A percentile compares a stretch with the other conserved stretches of the same genome.
Conservation (phyloP, 371 early-diverging fungal species). For the Haplosporangium sp. region DNA sequence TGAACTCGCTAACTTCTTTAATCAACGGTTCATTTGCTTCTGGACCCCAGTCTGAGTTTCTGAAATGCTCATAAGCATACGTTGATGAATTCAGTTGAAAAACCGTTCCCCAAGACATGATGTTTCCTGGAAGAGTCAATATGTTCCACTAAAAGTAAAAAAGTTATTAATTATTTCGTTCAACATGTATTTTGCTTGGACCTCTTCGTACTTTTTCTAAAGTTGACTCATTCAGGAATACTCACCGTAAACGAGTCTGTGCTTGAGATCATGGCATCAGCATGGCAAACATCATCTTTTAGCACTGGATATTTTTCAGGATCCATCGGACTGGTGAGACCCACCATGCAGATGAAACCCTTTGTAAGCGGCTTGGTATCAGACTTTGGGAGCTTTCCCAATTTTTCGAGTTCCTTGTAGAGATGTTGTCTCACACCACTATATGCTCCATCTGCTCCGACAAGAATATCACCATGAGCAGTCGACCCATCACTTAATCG, state of each 20-base stretch:
- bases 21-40: neutral
- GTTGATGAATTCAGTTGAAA: no score
- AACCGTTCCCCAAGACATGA: no score
- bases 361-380: neutral
- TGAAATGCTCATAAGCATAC: neutral
- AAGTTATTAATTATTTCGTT: no score
- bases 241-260: no score
- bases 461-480: neutral
- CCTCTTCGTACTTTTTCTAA: neutral
- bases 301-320: neutral
- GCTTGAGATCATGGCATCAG: no score
- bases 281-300: neutral
- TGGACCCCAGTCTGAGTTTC: neutral
- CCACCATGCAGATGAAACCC: neutral
- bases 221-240: neutral
- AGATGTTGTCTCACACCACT: neutral
- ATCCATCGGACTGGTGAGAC: neutral
- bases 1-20: neutral
- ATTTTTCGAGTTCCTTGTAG: neutral
- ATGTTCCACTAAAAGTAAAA: no score
- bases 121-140: no score
- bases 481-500: neutral
- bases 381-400: neutral
- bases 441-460: constrained; percentile 1
- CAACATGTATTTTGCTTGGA: no score